Evolutionary conservation across 306 rosid genomes (phyloP).

Genomic region (Medicago lupulina): DNA sequence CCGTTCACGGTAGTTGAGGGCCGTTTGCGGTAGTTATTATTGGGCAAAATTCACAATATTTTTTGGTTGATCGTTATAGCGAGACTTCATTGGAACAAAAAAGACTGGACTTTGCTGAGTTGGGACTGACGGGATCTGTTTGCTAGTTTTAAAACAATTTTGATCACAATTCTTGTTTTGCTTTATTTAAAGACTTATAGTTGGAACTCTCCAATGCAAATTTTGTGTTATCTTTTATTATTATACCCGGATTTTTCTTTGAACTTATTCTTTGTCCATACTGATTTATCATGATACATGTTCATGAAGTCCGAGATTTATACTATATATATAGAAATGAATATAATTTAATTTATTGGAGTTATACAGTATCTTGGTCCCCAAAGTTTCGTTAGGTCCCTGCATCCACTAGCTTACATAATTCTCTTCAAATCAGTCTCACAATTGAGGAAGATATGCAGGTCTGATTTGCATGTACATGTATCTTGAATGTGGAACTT

Average conservation of each 20-base stretch:
- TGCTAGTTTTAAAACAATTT: conserved; percentile 49
- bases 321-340: conserved; percentile 33
- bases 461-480: conserved; percentile 13
- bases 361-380: not conserved
- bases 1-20: conserved; percentile 53
- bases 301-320: conserved; percentile 7
- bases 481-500: conserved; percentile 7
- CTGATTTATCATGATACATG: conserved; percentile 24
- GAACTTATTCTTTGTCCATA: not conserved
- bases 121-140: conserved; percentile 35
- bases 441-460: conserved; percentile 1
- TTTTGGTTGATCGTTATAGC: conserved; percentile 38
- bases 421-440: conserved; percentile 14
- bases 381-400: not conserved
- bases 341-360: not conserved
- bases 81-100: conserved; percentile 34
- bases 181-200: conserved; percentile 25
- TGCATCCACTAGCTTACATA: not conserved
- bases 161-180: conserved; percentile 35
- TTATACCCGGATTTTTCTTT: conserved; percentile 16
- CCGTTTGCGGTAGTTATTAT: conserved; percentile 50
- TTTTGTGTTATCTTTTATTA: conserved; percentile 34
- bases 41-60: conserved; percentile 34
- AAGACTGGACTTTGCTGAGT: conserved; percentile 42
- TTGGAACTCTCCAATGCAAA: conserved; percentile 37